Base-by-base conservation (phyloP, 1,284 basidiomycete genomes). In the Gomphus bonarii region DNA sequence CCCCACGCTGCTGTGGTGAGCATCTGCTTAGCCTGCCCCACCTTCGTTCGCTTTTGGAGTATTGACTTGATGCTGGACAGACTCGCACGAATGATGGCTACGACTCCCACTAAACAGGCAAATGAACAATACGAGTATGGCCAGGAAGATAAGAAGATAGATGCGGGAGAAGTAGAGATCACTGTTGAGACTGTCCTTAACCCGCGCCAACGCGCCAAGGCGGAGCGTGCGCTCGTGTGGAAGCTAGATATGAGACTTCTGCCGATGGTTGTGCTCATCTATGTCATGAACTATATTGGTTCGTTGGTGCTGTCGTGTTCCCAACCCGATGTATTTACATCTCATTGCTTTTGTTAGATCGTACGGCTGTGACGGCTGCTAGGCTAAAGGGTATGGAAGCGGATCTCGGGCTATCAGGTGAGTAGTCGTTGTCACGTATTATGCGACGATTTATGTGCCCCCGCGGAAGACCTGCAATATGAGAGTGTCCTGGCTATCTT, bases 211-310 rank as follows among this genome's bases (percentile, higher is more conserved):
- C 57, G 61, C 6, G 54, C 44, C 20, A 55, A 47, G 35, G 72
- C 68, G 11, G 77, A 77, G 60, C 69, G 69, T 38, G 69, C 62
- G 55, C 69, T 81, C 0, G 68, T 80, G n/a, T 72, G 79, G 42
- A 80, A 75, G 62, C 71, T 86, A 44, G 84, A 85, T 61, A 68
- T 68, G 57, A 71, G 84, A 43, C 67, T 85, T 1, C 65, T 85
- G 59, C 81, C 82, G 0, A 81, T 78, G 0, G 78, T 85, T 55
- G 73, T 80, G 48, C 46, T 82, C 33, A 81, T 85, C 56, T 84
- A 75, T 62, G 73, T 85, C 57, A 78, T 85, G 79, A 85, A 85
- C 62, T 84, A 82, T 62, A 83, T 85, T 53, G 81, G 76, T 69
- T 18, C n/a, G 20, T 31, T 8, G n/a, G 16, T 11, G 25, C 31